Conservation (phyloP, 352 stramenopile genomes). For the Globisporangium orthogonon region DNA sequence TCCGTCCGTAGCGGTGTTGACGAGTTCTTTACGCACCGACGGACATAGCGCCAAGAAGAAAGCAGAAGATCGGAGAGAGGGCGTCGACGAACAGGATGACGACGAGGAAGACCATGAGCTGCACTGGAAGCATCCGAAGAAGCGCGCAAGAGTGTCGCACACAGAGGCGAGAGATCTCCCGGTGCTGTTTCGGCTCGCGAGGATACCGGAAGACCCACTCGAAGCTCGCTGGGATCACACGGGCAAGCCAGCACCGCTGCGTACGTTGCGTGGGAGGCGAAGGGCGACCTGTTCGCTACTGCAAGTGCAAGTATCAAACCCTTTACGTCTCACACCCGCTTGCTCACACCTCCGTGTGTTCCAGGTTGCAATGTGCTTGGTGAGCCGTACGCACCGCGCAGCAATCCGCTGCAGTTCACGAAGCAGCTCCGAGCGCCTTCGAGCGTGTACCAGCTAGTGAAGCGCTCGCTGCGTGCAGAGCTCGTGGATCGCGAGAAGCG, state of each 20-base stretch:
- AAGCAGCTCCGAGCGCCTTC: not conserved
- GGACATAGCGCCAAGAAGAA: too few relatives aligned
- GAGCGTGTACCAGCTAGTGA: conserved; percentile 18
- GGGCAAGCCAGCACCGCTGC: conserved; percentile 15
- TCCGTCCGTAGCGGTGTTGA: not conserved
- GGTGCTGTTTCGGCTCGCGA: not conserved
- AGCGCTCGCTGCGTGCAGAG: conserved; percentile 12
- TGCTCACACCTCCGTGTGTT: not conserved
- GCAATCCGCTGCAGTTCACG: conserved; percentile 12
- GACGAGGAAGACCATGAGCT: not conserved
- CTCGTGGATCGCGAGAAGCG: conserved; percentile 14
- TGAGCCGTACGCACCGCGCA: conserved; percentile 15
- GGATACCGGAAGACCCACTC: conserved; percentile 14
- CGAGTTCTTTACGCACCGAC: not conserved
- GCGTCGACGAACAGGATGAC: too few relatives aligned
- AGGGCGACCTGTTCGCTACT: not conserved
- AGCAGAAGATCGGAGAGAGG: too few relatives aligned
- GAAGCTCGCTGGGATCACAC: conserved; percentile 17
- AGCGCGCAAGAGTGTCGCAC: not conserved
- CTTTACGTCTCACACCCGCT: not conserved
- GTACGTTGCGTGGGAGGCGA: conserved; percentile 8
- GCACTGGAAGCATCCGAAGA: not conserved
- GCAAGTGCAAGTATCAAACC: not conserved
- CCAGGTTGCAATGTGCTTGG: conserved; percentile 20
- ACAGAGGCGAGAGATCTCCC: not conserved